Base-by-base conservation (phyloP, 1,284 basidiomycete genomes). In the Kalmanozyma brasiliensis region DNA sequence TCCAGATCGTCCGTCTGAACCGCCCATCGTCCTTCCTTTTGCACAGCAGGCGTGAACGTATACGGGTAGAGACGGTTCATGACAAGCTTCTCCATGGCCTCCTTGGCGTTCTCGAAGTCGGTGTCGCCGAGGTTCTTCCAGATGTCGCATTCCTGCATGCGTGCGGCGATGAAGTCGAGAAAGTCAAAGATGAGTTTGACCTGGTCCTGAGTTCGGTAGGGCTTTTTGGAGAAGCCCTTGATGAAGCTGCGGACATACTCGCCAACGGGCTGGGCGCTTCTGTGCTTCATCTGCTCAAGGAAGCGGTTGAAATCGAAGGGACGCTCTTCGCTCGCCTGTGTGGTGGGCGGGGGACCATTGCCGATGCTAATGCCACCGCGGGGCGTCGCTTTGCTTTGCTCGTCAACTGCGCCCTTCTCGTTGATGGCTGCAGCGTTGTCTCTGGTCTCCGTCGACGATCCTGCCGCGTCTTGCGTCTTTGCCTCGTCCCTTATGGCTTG, bases 21-120 rank as follows among this genome's bases (percentile, higher is more conserved):
- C 4, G 59, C 58, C 76, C 79, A 81, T 7, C 70, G 57, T 6
- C 80, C 80, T 37, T 81, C 80, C 30, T 70, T 68, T 23, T 73
- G 70, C 3, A 82, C 74, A 11, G 80, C 79, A 11, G 79, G 80
- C 9, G 76, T 70, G 46, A 80, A 81, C 0, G 80, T 81, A 52
- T 73, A 77, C 1, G 69, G 67, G 83, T 96, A 98, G 52, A 98
- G 85, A 45, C 94, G 86, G 78, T 98, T 99, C 96, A 98, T 98
- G 74, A 98, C 93, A 10, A 98, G 87, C 84, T 98, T 98, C 86
- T 98, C 95, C 93, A 98, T 98, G 48, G 94, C 94, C 84, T 98
- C 95, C 84, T 93, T 88, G 0, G 94, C 93, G 75, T 97, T 94
- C 61, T 98, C 96, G 74, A 98, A 97, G 81, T 98, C 94, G 4